Evolutionary conservation across 2,329 filamentous ascomycete genomes (phyloP), one percentile per base, ranked within the genome.

Genomic region (Fusarium falciforme): DNA sequence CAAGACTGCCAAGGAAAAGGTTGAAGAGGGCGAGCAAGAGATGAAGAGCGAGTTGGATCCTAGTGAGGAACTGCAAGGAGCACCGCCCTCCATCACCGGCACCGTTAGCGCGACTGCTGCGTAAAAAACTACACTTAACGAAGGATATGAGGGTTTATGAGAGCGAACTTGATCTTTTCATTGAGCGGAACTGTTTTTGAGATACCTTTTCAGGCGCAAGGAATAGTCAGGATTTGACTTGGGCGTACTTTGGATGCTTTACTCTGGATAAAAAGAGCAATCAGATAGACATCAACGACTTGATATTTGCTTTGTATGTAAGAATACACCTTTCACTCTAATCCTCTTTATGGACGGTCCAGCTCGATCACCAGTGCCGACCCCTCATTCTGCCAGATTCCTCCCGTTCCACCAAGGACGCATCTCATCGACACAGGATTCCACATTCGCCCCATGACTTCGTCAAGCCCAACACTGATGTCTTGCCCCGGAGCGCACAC

Each of bases 31-130:
- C 9, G 82, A 84, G n/a, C 68, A 77, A 36, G 72, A 78, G 36
- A 82, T 83, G 79, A 78, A 82, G 73, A 79, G 76, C 7, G 80
- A 83, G 54, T 72, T 83, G 5, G 83, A 84, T 17, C 80, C 81
- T 1, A 79, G 79, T 11, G 79, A 82, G 47, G 78, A 80, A 36
- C 49, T 75, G 20, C 52, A 66, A 0, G 54, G 27, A 25, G 58
- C 61, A 6, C 70, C 52, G 2, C 58, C 63, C 16, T 58, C 60
- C 10, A 59, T 66, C 36, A 61, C 73, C 1, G 58, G 61, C 29
- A 54, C 65, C 9, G 61, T 66, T 5, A 70, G 64, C 2, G 77
- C 77, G 22, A 62, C 76, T 22, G 77, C 75, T 1, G 77, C 77
- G 14, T 78, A 31, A 68, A 44, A 22, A 22, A 11, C n/a, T 2